Percentiles rank a stretch among this genome's conserved stretches.
phyloP scores from a whole-genome alignment of 495 filamentous ascomycete species.

The Annulohypoxylon nitens region DNA sequence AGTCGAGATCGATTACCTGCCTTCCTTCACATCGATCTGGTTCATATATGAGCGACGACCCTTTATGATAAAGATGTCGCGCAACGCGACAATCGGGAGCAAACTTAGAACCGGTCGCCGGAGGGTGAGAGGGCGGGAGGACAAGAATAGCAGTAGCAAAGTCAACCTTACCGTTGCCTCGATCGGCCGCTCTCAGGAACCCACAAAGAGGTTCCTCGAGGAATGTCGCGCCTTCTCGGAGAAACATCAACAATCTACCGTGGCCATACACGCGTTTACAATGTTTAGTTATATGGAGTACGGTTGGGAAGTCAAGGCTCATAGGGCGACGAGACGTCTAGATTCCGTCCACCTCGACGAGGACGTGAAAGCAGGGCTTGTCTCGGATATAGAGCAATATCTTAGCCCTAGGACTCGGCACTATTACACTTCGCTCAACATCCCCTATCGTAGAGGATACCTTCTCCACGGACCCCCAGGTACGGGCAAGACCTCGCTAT shows the following conservation, averaged over 20 bases:
- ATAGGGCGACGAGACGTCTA: background rate
- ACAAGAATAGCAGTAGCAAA: background rate
- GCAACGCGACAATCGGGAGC: background rate
- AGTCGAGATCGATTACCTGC: background rate
- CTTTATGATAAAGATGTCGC: constrained; percentile 2
- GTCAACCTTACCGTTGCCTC: background rate
- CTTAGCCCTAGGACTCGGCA: constrained; percentile 2
- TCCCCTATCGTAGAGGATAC: constrained; percentile 2
- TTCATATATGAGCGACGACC: background rate
- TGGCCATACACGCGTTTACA: background rate
- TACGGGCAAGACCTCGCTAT: constrained; percentile 13
- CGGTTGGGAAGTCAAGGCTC: constrained; percentile 13
- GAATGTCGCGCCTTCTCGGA: background rate
- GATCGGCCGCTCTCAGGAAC: constrained; percentile 5
- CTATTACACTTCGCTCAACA: background rate
- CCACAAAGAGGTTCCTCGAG: background rate
- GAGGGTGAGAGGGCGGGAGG: background rate
- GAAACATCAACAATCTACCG: background rate
- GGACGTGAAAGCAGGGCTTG: background rate
- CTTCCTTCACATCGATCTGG: constrained; percentile 1
- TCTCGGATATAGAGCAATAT: constrained; percentile 9
- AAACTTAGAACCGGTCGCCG: background rate
- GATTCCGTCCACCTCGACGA: constrained; percentile 5
- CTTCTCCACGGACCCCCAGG: constrained; percentile 15
- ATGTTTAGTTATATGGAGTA: background rate